These are phyloP conservation scores for Picochlorum sp. DNA, from an alignment of 139 green algal genomes.

Conservation along the genomic window DNA sequence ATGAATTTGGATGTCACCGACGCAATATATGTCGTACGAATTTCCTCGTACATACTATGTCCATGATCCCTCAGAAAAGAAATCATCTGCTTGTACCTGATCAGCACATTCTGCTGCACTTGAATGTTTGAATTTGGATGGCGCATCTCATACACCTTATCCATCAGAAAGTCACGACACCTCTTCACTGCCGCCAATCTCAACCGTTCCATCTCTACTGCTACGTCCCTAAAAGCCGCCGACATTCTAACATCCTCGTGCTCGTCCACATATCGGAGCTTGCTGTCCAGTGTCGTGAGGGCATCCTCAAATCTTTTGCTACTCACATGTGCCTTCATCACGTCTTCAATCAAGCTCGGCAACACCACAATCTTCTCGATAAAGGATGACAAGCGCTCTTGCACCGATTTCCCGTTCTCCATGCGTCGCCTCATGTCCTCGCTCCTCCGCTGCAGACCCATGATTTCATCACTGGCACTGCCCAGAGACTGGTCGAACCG, in stretches of 20 bases:
- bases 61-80: conserved; percentile 62
- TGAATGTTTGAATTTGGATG: conserved; percentile 94
- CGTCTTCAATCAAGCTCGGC: conserved; percentile 68
- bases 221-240: conserved; percentile 62
- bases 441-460: conserved; percentile 73
- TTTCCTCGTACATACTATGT: conserved; percentile 66
- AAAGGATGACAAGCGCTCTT: conserved; percentile 48
- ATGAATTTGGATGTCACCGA: conserved; percentile 71
- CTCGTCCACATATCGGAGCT: conserved; percentile 61
- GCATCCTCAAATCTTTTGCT: conserved; percentile 67
- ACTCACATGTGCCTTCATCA: conserved; percentile 63
- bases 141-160: conserved; percentile 71
- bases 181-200: conserved; percentile 64
- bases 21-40: conserved; percentile 65
- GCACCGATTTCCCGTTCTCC: conserved; percentile 63
- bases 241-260: conserved; percentile 23
- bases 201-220: conserved; percentile 81
- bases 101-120: conserved; percentile 81
- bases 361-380: conserved; percentile 72
- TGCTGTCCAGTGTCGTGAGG: conserved; percentile 58
- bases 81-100: conserved; percentile 76
- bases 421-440: conserved; percentile 80
- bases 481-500: conserved; percentile 79
- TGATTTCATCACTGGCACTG: conserved; percentile 66
- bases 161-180: conserved; percentile 40